Percentiles rank a stretch among this genome's conserved stretches.
phyloP scores from a whole-genome alignment of 345 rosid species.

The Euphorbia pulcherrima region DNA sequence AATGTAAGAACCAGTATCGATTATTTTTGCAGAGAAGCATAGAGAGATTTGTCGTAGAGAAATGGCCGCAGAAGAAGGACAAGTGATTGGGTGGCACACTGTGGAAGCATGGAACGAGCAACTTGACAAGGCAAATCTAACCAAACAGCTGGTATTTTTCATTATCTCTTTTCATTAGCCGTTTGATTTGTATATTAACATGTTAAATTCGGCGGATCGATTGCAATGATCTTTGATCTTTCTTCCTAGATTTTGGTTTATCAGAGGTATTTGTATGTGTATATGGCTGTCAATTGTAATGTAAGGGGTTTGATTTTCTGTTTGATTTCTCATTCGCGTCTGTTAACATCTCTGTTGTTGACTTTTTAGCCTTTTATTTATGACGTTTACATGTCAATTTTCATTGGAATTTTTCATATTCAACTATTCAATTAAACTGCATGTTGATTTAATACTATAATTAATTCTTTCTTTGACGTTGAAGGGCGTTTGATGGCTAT shows the following conservation, averaged over 20 bases:
- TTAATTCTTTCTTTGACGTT: background rate
- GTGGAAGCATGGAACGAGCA: slow-evolving; percentile 61
- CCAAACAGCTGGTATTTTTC: slow-evolving; percentile 58
- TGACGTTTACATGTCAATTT: background rate
- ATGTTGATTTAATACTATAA: background rate
- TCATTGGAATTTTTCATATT: background rate
- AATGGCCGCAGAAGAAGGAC: slow-evolving; percentile 64
- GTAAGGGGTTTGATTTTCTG: background rate
- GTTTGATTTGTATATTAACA: background rate
- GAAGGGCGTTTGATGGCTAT: slow-evolving; percentile 3
- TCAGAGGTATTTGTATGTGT: background rate
- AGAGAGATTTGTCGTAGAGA: background rate
- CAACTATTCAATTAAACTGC: background rate
- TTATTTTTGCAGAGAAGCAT: background rate
- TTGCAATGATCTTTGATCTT: background rate
- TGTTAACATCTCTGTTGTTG: background rate
- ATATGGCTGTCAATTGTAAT: background rate
- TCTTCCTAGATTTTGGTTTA: background rate
- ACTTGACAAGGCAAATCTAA: slow-evolving; percentile 46
- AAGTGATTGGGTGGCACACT: slow-evolving; percentile 67
- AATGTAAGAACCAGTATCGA: background rate
- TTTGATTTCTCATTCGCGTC: background rate
- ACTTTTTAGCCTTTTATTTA: background rate
- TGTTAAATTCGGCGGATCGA: background rate
- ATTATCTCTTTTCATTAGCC: background rate